Percentiles rank a stretch among this genome's conserved stretches.
Evolutionary conservation across 1,284 basidiomycete species (phyloP).

Genomic region (Naganishia sp.): DNA sequence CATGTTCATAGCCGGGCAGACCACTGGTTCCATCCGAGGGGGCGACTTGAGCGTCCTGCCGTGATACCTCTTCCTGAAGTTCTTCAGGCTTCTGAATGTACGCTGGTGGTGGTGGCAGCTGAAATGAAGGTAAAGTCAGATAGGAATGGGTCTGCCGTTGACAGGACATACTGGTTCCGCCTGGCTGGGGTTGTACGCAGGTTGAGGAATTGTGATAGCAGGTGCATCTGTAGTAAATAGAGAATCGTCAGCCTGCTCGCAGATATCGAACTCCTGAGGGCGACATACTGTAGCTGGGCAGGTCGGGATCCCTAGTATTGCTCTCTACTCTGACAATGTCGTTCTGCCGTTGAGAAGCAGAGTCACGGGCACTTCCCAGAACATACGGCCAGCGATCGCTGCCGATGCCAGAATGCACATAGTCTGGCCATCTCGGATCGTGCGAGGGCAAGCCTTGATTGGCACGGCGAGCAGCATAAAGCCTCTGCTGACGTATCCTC

Average conservation of each 20-base stretch:
- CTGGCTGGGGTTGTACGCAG: conserved; percentile 9
- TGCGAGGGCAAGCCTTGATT: conserved; percentile 4
- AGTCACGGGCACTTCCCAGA: neutral
- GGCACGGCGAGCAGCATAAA: conserved; percentile 19
- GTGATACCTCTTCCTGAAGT: neutral
- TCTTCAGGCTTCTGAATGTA: conserved; percentile 7
- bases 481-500: conserved; percentile 16
- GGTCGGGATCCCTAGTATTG: conserved; percentile 9
- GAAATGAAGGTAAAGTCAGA: neutral
- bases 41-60: neutral
- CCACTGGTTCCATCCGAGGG: neutral
- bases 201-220: conserved; percentile 16
- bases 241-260: neutral
- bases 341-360: conserved; percentile 1
- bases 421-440: neutral
- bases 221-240: conserved; percentile 7
- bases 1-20: conserved; percentile 10
- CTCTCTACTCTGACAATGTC: conserved; percentile 15
- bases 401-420: neutral
- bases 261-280: neutral
- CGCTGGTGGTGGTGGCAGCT: conserved; percentile 13
- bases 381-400: too few species aligned
- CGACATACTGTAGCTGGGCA: conserved; percentile 20
- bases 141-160: neutral
- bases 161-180: neutral